A percentile compares a stretch with the other conserved stretches of the same genome.
Evolutionary conservation across 2,329 filamentous ascomycete species (phyloP).

Genomic region (Eutypella sp.): DNA sequence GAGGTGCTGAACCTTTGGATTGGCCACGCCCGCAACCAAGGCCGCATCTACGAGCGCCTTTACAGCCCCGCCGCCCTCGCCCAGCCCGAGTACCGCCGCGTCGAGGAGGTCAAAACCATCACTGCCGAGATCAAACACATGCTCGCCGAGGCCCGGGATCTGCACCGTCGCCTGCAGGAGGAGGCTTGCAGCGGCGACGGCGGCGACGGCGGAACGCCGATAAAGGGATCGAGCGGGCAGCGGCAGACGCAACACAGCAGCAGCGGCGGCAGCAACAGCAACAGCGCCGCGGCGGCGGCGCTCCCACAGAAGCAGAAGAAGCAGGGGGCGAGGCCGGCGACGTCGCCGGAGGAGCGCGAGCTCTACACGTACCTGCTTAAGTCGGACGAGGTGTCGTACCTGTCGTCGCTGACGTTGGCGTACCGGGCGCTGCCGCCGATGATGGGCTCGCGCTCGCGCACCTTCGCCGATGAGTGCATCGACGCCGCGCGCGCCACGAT

Average conservation of each 20-base stretch:
- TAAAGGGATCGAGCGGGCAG: too few relatives aligned
- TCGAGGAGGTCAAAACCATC: conserved; percentile 27
- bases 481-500: conserved; percentile 37
- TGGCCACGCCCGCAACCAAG: conserved; percentile 47
- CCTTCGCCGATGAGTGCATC: conserved; percentile 38
- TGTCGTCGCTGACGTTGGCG: conserved; percentile 36
- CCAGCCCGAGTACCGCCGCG: conserved; percentile 24
- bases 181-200: too few relatives aligned
- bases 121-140: conserved; percentile 28
- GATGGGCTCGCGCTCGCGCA: conserved; percentile 20
- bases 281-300: neutral
- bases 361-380: conserved; percentile 31
- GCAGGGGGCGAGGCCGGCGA: too few relatives aligned
- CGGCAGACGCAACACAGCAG: too few relatives aligned
- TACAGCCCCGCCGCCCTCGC: conserved; percentile 40
- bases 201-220: too few relatives aligned
- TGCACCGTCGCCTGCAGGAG: conserved; percentile 19
- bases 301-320: neutral
- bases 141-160: conserved; percentile 19
- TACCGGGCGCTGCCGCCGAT: conserved; percentile 36
- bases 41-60: conserved; percentile 50
- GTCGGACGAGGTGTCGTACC: conserved; percentile 37
- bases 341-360: neutral
- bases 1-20: conserved; percentile 44
- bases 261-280: conserved; percentile 1